phyloP scores from a whole-genome alignment of 768 basidiomycete species.

The Holtermannia corniformis region DNA sequence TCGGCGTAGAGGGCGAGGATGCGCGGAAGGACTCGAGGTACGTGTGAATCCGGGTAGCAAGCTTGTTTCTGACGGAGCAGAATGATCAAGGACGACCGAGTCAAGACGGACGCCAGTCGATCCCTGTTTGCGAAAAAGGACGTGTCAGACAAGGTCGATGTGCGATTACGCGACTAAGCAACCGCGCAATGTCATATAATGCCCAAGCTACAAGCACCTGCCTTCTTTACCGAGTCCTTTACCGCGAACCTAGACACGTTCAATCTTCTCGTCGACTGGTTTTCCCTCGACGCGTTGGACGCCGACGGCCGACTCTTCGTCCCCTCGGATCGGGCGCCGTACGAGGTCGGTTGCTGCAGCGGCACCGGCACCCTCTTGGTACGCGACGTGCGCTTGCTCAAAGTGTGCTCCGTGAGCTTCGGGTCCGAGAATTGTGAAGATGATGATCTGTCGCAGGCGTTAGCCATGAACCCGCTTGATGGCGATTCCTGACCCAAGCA shows the following conservation, averaged over 20 bases:
- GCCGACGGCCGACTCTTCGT: not conserved
- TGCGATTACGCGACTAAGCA: constrained; percentile 1
- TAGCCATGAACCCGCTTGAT: not conserved
- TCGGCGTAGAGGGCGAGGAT: constrained; percentile 87
- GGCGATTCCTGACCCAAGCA: constrained; percentile 45
- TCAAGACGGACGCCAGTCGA: constrained; percentile 46
- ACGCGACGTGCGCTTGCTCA: constrained; percentile 69
- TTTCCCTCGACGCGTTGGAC: not conserved
- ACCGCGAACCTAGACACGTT: not conserved
- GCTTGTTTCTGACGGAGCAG: constrained; percentile 42
- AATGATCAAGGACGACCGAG: constrained; percentile 81
- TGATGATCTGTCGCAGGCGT: constrained; percentile 47
- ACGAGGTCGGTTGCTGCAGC: constrained; percentile 18
- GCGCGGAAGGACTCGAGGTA: constrained; percentile 76
- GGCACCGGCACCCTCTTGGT: constrained; percentile 59
- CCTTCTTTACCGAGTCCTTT: no score
- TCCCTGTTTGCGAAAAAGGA: constrained; percentile 30
- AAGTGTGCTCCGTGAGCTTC: constrained; percentile 75
- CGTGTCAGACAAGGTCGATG: constrained; percentile 30
- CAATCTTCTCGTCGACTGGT: not conserved
- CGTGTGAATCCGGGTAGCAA: constrained; percentile 23
- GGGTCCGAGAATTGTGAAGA: constrained; percentile 69
- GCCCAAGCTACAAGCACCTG: not conserved
- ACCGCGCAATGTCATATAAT: not conserved
- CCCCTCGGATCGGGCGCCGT: not conserved